A percentile compares a stretch with the other conserved stretches of the same genome.
Evolutionary conservation across 371 early-diverging fungal genomes (phyloP).

Genomic region (Mucor mucedo): DNA sequence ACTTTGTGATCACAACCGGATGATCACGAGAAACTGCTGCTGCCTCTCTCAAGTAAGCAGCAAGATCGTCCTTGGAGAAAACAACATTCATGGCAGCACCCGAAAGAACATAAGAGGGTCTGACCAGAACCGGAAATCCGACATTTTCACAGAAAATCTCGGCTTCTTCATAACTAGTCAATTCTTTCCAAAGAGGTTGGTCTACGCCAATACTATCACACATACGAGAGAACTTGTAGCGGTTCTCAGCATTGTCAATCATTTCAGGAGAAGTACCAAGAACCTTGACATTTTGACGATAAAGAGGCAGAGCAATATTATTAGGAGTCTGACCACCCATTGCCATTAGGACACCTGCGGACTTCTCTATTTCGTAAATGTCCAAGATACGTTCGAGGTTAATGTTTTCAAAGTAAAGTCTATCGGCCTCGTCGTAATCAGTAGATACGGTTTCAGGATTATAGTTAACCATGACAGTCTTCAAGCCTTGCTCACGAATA

Average conservation of each 20-base stretch:
- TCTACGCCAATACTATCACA: constrained; percentile 93
- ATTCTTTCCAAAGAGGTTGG: constrained; percentile 94
- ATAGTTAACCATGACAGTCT: constrained; percentile 97
- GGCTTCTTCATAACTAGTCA: constrained; percentile 86
- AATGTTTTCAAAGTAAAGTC: constrained; percentile 93
- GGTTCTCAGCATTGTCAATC: constrained; percentile 94
- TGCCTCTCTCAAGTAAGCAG: constrained; percentile 82
- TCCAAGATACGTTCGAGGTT: constrained; percentile 91
- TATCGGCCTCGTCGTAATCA: constrained; percentile 95
- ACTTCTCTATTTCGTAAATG: constrained; percentile 88
- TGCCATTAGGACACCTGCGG: constrained; percentile 86
- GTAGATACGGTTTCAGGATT: constrained; percentile 98
- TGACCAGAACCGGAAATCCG: constrained; percentile 91
- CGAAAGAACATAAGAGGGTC: constrained; percentile 95
- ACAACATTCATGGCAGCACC: constrained; percentile 98
- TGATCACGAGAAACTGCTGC: constrained; percentile 89
- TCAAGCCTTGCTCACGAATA: constrained; percentile 77
- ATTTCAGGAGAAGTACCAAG: constrained; percentile 93
- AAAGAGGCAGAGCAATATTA: constrained; percentile 91
- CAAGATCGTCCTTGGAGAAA: constrained; percentile 79
- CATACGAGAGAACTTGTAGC: constrained; percentile 95
- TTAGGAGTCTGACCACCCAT: constrained; percentile 98
- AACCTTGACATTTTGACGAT: constrained; percentile 84
- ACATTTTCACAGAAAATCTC: constrained; percentile 82
- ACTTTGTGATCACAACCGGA: constrained; percentile 96